Conservation (phyloP, 2,329 filamentous ascomycete genomes). For the Uncinocarpus reesii region DNA sequence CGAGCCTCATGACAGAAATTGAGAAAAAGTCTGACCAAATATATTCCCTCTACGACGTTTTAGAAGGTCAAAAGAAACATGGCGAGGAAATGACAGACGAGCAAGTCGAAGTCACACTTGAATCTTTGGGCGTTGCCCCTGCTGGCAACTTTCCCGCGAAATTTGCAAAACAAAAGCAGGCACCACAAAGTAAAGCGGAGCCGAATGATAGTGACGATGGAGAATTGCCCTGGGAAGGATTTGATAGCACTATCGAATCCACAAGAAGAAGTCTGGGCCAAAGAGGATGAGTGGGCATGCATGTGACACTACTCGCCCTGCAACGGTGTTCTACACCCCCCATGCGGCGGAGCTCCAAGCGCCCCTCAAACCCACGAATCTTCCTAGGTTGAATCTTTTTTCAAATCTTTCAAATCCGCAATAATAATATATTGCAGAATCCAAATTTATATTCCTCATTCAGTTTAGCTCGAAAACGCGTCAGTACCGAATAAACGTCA, state of each 20-base stretch:
- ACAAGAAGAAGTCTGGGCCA: neutral
- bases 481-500: too few relatives aligned
- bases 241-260: slow-evolving; percentile 29
- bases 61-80: slow-evolving; percentile 64
- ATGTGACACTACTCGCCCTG: neutral
- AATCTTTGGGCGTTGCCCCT: slow-evolving; percentile 33
- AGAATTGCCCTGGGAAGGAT: slow-evolving; percentile 37
- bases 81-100: slow-evolving; percentile 54
- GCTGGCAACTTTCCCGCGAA: slow-evolving; percentile 7
- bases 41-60: slow-evolving; percentile 71
- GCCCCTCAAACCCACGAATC: too few relatives aligned
- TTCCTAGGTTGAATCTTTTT: too few relatives aligned
- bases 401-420: too few relatives aligned
- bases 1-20: slow-evolving; percentile 51
- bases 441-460: too few relatives aligned
- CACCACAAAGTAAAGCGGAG: slow-evolving; percentile 16
- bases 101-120: slow-evolving; percentile 54
- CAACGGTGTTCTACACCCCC: neutral
- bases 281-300: neutral
- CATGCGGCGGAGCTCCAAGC: too few relatives aligned
- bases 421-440: too few relatives aligned
- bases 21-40: slow-evolving; percentile 69
- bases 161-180: slow-evolving; percentile 15
- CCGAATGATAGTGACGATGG: slow-evolving; percentile 22
- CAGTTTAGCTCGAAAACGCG: too few relatives aligned